These are phyloP conservation scores for Sutorius eximius DNA, from an alignment of 1,284 basidiomycete genomes.

Conservation along the genomic window DNA sequence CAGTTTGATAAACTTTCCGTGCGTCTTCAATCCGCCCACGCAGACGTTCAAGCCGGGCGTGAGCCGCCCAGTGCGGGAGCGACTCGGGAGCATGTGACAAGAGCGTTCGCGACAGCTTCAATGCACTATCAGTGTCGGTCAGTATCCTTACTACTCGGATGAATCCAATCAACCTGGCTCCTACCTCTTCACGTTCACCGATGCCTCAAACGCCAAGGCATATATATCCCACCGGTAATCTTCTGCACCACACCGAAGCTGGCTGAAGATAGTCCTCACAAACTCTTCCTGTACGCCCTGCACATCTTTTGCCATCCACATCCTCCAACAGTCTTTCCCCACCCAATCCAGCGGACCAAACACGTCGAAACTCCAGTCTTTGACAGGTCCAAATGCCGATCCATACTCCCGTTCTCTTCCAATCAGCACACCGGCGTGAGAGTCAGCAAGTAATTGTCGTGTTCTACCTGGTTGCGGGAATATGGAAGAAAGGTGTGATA, in stretches of 20 bases:
- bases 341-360: conserved; percentile 55
- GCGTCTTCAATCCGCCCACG: conserved; percentile 73
- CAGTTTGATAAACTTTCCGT: conserved; percentile 79
- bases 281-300: conserved; percentile 47
- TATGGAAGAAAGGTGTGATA: conserved; percentile 47
- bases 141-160: conserved; percentile 5
- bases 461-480: conserved; percentile 47
- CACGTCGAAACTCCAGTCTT: conserved; percentile 58
- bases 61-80: conserved; percentile 74
- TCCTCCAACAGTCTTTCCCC: conserved; percentile 38
- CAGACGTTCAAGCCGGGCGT: conserved; percentile 77
- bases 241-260: conserved; percentile 48
- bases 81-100: conserved; percentile 68
- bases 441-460: conserved; percentile 47
- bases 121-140: conserved; percentile 48
- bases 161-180: conserved; percentile 18
- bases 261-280: conserved; percentile 56
- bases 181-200: conserved; percentile 60
- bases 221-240: conserved; percentile 66
- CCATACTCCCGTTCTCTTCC: conserved; percentile 62
- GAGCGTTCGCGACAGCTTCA: conserved; percentile 72
- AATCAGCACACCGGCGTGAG: conserved; percentile 62
- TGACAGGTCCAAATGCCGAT: conserved; percentile 65
- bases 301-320: conserved; percentile 55
- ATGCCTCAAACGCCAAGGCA: conserved; percentile 67